Conservation (phyloP, 1,139 yeast genomes). For the Candida buenavistaensis region DNA sequence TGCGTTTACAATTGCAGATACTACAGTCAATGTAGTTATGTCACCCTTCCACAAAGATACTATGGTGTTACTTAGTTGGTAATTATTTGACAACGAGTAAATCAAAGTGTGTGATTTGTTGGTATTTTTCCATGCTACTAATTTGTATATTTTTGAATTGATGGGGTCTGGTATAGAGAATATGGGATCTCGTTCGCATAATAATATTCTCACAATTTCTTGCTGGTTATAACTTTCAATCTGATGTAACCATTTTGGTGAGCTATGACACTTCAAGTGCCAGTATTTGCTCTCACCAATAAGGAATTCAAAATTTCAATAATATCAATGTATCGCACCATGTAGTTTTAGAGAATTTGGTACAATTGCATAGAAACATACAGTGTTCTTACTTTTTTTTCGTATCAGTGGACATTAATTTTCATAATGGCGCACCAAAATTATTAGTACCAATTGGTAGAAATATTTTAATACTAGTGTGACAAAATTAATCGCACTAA, state of each 20-base stretch:
- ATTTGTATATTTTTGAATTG: conserved; percentile 5
- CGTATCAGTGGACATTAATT: too few species aligned
- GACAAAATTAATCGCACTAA: too few species aligned
- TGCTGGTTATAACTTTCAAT: conserved; percentile 9
- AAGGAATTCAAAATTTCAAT: conserved; percentile 3
- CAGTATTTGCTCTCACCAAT: conserved; percentile 4
- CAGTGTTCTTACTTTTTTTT: too few species aligned
- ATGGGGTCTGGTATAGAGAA: conserved; percentile 4
- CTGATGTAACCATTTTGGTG: conserved; percentile 3
- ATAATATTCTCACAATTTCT: conserved; percentile 7
- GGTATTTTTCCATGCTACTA: conserved; percentile 5
- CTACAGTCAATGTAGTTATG: conserved; percentile 10
- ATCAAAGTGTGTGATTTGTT: conserved; percentile 5
- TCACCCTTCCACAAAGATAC: conserved; percentile 12
- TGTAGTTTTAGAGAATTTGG: too few species aligned
- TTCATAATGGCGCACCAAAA: too few species aligned
- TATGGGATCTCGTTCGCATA: conserved; percentile 8
- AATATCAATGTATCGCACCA: conserved; percentile 4
- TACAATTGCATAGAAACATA: too few species aligned
- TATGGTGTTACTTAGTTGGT: background rate
- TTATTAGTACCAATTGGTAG: too few species aligned
- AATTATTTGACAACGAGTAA: conserved; percentile 2
- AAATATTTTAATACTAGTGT: too few species aligned
- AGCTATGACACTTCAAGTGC: conserved; percentile 6
- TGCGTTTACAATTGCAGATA: conserved; percentile 11